Evolutionary conservation across 2,329 filamentous ascomycete genomes (phyloP).

Genomic region (Basipetospora chlamydospora): DNA sequence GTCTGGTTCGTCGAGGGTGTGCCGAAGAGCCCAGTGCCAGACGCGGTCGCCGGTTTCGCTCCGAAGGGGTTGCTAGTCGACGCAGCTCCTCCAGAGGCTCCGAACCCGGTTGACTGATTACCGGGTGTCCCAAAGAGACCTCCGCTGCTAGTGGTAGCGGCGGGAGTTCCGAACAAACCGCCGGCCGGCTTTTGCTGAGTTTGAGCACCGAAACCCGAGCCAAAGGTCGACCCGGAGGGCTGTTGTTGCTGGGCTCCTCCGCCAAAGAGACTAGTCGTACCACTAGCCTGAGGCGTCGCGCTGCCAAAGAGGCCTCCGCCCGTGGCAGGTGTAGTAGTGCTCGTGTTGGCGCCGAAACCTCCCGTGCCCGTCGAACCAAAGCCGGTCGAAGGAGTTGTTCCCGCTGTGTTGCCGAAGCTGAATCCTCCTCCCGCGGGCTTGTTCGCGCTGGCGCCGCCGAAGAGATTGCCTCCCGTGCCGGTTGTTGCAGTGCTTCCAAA

Average conservation of each 20-base stretch:
- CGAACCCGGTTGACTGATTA: conserved; percentile 24
- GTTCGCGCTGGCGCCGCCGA: conserved; percentile 25
- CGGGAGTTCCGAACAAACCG: conserved; percentile 14
- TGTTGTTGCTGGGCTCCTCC: conserved; percentile 12
- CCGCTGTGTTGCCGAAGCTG: conserved; percentile 27
- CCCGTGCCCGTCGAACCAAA: conserved; percentile 19
- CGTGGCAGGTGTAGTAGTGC: conserved; percentile 11
- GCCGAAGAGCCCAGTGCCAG: conserved; percentile 24
- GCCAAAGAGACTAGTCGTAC: conserved; percentile 27
- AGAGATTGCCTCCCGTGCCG: conserved; percentile 26
- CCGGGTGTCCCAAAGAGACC: conserved; percentile 20
- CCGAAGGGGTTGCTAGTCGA: conserved; percentile 29
- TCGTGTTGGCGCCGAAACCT: conserved; percentile 22
- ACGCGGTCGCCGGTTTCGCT: conserved; percentile 8
- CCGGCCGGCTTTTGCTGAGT: conserved; percentile 9
- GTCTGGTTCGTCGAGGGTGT: conserved; percentile 17
- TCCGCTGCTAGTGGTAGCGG: conserved; percentile 15
- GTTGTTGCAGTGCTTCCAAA: conserved; percentile 9
- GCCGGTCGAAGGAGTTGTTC: conserved; percentile 11
- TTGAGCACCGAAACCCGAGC: conserved; percentile 6
- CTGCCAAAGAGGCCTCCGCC: conserved; percentile 15
- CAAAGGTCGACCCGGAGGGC: conserved; percentile 9
- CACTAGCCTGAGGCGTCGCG: conserved; percentile 13
- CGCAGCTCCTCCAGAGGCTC: conserved; percentile 7
- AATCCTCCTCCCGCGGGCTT: conserved; percentile 25